phyloP scores from a whole-genome alignment of 2,329 filamentous ascomycete species.

The Neurospora sp. region DNA sequence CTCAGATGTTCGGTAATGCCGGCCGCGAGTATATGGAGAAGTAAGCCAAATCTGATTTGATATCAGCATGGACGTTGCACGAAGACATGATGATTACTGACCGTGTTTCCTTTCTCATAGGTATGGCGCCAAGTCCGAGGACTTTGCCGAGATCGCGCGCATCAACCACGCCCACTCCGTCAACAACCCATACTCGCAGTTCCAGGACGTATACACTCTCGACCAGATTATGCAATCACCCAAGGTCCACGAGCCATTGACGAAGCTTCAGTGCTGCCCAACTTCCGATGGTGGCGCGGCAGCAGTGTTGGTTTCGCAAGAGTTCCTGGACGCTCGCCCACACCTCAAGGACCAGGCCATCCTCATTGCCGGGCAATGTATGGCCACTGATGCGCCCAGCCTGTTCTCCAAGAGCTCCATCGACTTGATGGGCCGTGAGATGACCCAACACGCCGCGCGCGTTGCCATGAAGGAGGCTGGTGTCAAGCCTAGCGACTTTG shows the following conservation, averaged over 20 bases:
- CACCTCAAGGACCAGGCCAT: conserved; percentile 77
- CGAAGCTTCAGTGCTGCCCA: conserved; percentile 97
- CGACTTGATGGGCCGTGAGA: conserved; percentile 81
- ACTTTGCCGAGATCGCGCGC: conserved; percentile 91
- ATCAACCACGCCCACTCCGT: conserved; percentile 88
- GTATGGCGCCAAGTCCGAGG: conserved; percentile 70
- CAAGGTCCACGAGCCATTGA: conserved; percentile 77
- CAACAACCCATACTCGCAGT: conserved; percentile 96
- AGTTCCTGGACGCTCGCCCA: conserved; percentile 76
- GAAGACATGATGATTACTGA: conserved; percentile 2
- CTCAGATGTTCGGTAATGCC: conserved; percentile 93
- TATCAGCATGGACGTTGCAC: not conserved
- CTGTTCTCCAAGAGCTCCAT: conserved; percentile 76
- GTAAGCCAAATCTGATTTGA: conserved; percentile 31
- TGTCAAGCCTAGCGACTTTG: conserved; percentile 57
- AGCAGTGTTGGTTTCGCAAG: conserved; percentile 78
- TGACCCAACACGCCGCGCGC: conserved; percentile 63
- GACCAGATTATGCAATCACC: conserved; percentile 70
- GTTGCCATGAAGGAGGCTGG: conserved; percentile 67
- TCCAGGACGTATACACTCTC: conserved; percentile 81
- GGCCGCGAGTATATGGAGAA: conserved; percentile 93
- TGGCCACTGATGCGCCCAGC: conserved; percentile 73
- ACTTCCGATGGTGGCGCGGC: conserved; percentile 90
- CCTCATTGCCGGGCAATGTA: conserved; percentile 75
- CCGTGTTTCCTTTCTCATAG: conserved; percentile 29